These are phyloP conservation scores for Nitzschia putrida DNA, from an alignment of 108 stramenopile species.

Conservation along the genomic window DNA sequence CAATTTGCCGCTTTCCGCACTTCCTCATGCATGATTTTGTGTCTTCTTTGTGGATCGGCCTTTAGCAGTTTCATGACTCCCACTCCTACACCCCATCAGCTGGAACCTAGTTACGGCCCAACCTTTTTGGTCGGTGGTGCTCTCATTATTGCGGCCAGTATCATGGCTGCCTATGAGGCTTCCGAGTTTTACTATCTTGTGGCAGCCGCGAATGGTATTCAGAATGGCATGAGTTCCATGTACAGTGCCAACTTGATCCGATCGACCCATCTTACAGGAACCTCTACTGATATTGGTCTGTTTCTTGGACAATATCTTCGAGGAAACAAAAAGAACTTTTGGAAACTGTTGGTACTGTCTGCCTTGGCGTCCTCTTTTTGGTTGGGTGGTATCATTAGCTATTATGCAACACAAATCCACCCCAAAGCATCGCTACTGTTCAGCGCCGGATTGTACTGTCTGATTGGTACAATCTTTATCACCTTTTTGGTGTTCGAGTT, in stretches of 20 bases:
- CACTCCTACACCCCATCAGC: conserved; percentile 13
- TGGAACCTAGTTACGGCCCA: conserved; percentile 36
- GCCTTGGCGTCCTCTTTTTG: conserved; percentile 22
- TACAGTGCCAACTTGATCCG: conserved; percentile 40
- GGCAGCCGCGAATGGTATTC: conserved; percentile 33
- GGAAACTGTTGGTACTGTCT: conserved; percentile 22
- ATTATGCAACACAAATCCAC: background rate
- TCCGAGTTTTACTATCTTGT: conserved; percentile 12
- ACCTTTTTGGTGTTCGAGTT: conserved; percentile 11
- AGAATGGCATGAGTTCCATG: conserved; percentile 34
- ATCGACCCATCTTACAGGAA: conserved; percentile 17
- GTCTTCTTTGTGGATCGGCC: conserved; percentile 19
- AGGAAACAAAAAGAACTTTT: conserved; percentile 19
- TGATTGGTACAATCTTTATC: conserved; percentile 11
- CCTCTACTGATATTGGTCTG: conserved; percentile 37
- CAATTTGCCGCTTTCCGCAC: conserved; percentile 6
- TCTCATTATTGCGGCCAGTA: conserved; percentile 19
- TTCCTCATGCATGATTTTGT: conserved; percentile 21
- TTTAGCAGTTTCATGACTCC: conserved; percentile 31
- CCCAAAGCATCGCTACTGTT: conserved; percentile 20
- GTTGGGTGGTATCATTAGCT: conserved; percentile 17
- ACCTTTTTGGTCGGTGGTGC: conserved; percentile 31
- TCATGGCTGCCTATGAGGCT: conserved; percentile 4
- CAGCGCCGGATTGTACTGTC: conserved; percentile 15
- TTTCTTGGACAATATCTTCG: conserved; percentile 28